These are phyloP conservation scores for Juglanconis sp. DNA, from an alignment of 2,329 filamentous ascomycete species.

Conservation along the genomic window DNA sequence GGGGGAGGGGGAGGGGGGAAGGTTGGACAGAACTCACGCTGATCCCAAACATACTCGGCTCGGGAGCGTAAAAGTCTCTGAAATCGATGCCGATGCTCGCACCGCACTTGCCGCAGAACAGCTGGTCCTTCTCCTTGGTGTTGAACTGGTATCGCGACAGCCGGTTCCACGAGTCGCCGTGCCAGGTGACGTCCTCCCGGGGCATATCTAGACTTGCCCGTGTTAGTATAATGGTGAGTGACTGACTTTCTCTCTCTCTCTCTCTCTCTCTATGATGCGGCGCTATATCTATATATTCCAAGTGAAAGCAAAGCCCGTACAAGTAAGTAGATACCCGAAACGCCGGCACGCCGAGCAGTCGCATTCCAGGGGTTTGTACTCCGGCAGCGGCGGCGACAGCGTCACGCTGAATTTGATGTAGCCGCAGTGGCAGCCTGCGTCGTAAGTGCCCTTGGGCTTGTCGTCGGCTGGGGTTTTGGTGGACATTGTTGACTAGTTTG, in stretches of 20 bases:
- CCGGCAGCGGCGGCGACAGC: slow-evolving; percentile 45
- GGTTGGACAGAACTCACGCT: slow-evolving; percentile 33
- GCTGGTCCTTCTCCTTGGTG: slow-evolving; percentile 43
- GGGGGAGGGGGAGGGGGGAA: neutral
- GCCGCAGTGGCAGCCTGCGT: slow-evolving; percentile 52
- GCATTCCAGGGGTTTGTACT: slow-evolving; percentile 45
- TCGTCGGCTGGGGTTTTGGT: neutral
- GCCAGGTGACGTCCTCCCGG: slow-evolving; percentile 39
- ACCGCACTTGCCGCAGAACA: slow-evolving; percentile 48
- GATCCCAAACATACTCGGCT: slow-evolving; percentile 37
- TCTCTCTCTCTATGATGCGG: too few relatives aligned
- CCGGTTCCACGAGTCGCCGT: slow-evolving; percentile 35
- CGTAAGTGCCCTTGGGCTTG: slow-evolving; percentile 37
- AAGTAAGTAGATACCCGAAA: slow-evolving; percentile 50
- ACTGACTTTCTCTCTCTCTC: neutral
- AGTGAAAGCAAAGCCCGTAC: slow-evolving; percentile 26
- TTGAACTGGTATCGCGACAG: slow-evolving; percentile 43
- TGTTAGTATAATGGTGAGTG: too few relatives aligned
- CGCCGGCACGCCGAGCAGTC: slow-evolving; percentile 52
- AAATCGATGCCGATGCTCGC: slow-evolving; percentile 47
- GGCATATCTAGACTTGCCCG: slow-evolving; percentile 31
- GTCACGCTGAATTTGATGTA: slow-evolving; percentile 45
- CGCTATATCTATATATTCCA: too few relatives aligned
- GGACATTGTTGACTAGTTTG: slow-evolving; percentile 3
- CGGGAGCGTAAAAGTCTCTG: slow-evolving; percentile 22